Evolutionary conservation across 768 basidiomycete genomes (phyloP).

Genomic region (Boletellus ananiceps): DNA sequence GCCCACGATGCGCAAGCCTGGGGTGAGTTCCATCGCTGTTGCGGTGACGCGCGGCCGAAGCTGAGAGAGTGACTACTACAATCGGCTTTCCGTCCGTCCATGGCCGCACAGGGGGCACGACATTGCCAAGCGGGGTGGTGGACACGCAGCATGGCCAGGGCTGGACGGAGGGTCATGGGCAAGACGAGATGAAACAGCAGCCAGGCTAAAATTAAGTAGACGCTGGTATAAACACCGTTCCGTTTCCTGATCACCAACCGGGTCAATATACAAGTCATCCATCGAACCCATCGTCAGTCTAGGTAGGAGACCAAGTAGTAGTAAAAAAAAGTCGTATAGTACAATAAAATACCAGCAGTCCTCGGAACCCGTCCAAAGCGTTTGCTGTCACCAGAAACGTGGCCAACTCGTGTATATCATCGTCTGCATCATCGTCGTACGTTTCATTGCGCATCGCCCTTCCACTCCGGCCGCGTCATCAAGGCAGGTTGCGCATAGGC

Average conservation of each 20-base stretch:
- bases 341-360: slow-evolving; percentile 19
- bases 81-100: too few species aligned
- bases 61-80: too few species aligned
- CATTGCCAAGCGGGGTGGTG: too few species aligned
- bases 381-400: not conserved
- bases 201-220: too few species aligned
- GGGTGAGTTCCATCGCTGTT: slow-evolving; percentile 15
- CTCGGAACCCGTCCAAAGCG: slow-evolving; percentile 11
- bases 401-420: slow-evolving; percentile 3
- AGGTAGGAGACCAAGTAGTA: slow-evolving; percentile 1
- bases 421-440: not conserved
- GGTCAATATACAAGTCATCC: too few species aligned
- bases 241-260: too few species aligned
- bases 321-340: slow-evolving; percentile 11
- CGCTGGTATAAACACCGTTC: too few species aligned
- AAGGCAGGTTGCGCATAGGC: slow-evolving; percentile 30
- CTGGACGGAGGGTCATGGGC: too few species aligned
- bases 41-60: too few species aligned
- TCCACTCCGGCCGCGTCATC: slow-evolving; percentile 5
- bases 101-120: too few species aligned
- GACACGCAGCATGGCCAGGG: too few species aligned
- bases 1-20: slow-evolving; percentile 22
- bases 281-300: not conserved
- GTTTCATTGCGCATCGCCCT: not conserved
- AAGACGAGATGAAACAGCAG: too few species aligned